Conservation (phyloP, 768 basidiomycete genomes). For the Lactifluus subvellereus region DNA sequence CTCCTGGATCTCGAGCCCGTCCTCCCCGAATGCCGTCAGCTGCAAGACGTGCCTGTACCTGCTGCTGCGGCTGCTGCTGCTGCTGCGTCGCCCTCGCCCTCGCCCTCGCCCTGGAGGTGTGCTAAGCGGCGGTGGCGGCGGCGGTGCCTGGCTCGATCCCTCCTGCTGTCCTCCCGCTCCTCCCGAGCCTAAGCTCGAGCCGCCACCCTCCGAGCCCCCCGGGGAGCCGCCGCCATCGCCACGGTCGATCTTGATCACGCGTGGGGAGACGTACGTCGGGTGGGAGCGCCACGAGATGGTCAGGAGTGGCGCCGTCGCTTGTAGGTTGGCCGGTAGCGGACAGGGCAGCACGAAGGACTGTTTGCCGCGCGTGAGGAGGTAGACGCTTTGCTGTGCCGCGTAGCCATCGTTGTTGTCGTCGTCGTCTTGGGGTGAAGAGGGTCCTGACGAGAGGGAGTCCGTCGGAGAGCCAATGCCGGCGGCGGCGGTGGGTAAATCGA, state of each 20-base stretch:
- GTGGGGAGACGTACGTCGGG: constrained; percentile 49
- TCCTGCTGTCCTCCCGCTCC: no score
- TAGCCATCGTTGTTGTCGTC: neutral
- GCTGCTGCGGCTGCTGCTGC: no score
- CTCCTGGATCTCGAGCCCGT: constrained; percentile 73
- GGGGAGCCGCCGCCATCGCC: neutral
- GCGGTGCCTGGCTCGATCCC: no score
- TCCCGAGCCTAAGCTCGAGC: no score
- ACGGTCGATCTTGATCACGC: constrained; percentile 36
- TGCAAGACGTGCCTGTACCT: constrained; percentile 47
- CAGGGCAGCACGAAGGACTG: constrained; percentile 61
- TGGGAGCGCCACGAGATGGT: constrained; percentile 51
- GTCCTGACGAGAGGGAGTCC: neutral
- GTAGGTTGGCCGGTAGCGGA: constrained; percentile 54
- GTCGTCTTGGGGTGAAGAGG: constrained; percentile 27
- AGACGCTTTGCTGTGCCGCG: constrained; percentile 36
- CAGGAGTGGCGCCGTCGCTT: constrained; percentile 45
- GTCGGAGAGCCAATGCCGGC: constrained; percentile 7
- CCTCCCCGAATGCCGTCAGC: constrained; percentile 60
- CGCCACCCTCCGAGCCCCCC: no score
- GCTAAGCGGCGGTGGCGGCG: no score
- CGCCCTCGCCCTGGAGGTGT: no score
- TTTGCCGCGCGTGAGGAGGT: constrained; percentile 64
- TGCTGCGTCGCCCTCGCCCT: neutral
- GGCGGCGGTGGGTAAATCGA: constrained; percentile 40